Conservation (phyloP, 2,329 filamentous ascomycete species). For the Diplodia scrobiculata region DNA sequence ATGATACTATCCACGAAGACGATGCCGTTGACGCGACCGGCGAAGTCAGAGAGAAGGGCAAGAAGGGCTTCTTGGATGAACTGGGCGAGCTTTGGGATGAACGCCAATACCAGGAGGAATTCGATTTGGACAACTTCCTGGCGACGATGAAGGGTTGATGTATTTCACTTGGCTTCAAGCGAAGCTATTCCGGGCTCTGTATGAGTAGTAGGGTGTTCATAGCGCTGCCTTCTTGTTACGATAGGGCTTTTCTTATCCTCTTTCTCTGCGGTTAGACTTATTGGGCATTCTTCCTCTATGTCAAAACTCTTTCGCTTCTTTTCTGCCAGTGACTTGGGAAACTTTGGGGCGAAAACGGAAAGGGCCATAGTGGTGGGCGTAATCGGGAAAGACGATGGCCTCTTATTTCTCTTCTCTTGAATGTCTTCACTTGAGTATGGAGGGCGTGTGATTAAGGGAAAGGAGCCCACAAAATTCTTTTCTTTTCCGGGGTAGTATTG, state of each 20-base stretch:
- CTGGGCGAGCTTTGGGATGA: conserved; percentile 97
- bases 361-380: no score
- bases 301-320: not conserved
- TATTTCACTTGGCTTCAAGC: not conserved
- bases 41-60: conserved; percentile 89
- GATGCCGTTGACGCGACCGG: conserved; percentile 80
- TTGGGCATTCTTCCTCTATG: not conserved
- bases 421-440: not conserved
- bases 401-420: not conserved
- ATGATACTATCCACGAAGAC: conserved; percentile 77
- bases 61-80: conserved; percentile 95
- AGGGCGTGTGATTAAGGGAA: not conserved
- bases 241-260: not conserved
- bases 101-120: conserved; percentile 96
- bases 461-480: not conserved
- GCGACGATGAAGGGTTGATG: conserved; percentile 75
- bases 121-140: conserved; percentile 92
- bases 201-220: not conserved
- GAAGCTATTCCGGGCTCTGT: not conserved
- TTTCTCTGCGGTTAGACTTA: not conserved
- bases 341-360: not conserved
- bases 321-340: not conserved
- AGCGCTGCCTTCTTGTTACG: not conserved
- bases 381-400: not conserved
- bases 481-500: not conserved